phyloP scores from a whole-genome alignment of 345 rosid species.

The Acer campestre region DNA sequence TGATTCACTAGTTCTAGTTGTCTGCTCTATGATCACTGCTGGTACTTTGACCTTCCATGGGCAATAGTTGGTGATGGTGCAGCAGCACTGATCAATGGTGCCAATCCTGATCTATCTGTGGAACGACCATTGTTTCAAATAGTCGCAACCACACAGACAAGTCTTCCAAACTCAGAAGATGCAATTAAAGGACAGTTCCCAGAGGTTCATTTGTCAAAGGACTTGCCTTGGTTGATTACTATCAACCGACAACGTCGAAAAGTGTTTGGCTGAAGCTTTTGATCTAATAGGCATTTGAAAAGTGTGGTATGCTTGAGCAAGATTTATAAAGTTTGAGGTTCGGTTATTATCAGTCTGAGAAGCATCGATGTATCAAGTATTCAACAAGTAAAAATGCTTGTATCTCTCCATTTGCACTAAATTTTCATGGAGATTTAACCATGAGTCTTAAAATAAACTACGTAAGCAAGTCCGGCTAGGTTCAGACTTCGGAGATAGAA shows the following conservation, averaged over 20 bases:
- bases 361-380: background rate
- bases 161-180: slow-evolving; percentile 25
- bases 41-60: slow-evolving; percentile 25
- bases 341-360: too few relatives aligned
- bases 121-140: slow-evolving; percentile 28
- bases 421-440: too few relatives aligned
- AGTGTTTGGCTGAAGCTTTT: slow-evolving; percentile 25
- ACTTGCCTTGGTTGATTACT: slow-evolving; percentile 20
- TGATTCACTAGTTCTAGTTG: slow-evolving; percentile 24
- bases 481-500: too few relatives aligned
- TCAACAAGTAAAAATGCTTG: background rate
- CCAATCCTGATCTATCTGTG: slow-evolving; percentile 10
- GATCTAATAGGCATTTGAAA: slow-evolving; percentile 19
- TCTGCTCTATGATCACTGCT: slow-evolving; percentile 31
- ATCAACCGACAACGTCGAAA: slow-evolving; percentile 15
- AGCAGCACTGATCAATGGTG: slow-evolving; percentile 28
- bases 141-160: slow-evolving; percentile 21
- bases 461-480: too few relatives aligned
- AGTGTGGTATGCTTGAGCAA: background rate
- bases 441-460: too few relatives aligned
- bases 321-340: too few relatives aligned
- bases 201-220: slow-evolving; percentile 18
- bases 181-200: slow-evolving; percentile 29
- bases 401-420: too few relatives aligned
- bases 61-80: slow-evolving; percentile 32